Evolutionary conservation across 345 rosid genomes (phyloP).

Genomic region (Acer negundo): DNA sequence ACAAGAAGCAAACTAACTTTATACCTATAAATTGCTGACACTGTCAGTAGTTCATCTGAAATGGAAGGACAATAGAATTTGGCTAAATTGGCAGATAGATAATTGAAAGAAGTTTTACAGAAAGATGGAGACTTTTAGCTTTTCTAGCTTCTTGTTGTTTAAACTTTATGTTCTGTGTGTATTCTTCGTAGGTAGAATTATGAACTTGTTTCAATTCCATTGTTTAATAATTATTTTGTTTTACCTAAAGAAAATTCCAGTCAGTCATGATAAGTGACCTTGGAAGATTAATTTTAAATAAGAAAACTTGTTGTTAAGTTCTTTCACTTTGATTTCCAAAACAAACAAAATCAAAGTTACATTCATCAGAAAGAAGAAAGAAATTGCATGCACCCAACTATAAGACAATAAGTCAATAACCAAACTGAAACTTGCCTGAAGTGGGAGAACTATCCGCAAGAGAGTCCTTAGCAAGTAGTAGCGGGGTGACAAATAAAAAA

Average conservation of each 20-base stretch:
- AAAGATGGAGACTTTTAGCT: neutral
- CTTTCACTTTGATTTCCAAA: neutral
- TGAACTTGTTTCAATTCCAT: neutral
- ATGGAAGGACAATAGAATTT: neutral
- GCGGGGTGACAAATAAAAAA: constrained; percentile 81
- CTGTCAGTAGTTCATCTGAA: neutral
- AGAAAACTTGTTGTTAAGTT: neutral
- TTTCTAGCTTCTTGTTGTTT: neutral
- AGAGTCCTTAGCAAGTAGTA: constrained; percentile 83
- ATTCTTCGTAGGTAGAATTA: neutral
- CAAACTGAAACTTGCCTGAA: constrained; percentile 56
- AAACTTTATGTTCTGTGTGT: neutral
- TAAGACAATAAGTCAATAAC: constrained; percentile 7
- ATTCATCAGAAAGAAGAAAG: neutral
- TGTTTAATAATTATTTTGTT: neutral
- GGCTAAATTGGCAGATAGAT: neutral
- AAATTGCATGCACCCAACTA: constrained; percentile 4
- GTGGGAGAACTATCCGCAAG: constrained; percentile 84
- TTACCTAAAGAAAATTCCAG: neutral
- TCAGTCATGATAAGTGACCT: neutral
- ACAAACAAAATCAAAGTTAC: neutral
- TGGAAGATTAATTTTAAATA: neutral
- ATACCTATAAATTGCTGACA: neutral
- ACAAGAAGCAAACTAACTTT: neutral
- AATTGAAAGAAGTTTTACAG: neutral